Evolutionary conservation across 163 green algal genomes (phyloP).

Genomic region (Volvox carteri): DNA sequence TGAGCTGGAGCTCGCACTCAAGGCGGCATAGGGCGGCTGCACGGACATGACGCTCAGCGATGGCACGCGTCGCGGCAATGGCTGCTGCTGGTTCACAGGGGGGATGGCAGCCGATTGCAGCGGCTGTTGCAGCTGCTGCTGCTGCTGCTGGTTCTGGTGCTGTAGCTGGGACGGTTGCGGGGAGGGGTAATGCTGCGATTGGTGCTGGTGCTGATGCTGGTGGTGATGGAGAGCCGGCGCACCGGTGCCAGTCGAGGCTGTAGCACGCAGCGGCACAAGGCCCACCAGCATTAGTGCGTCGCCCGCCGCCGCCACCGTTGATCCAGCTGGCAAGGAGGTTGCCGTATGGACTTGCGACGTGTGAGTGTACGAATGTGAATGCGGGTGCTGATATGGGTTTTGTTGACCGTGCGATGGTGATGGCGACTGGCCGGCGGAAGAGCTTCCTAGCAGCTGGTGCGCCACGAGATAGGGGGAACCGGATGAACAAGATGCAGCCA

Average conservation of each 20-base stretch:
- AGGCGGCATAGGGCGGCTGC: background rate
- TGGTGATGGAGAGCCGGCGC: background rate
- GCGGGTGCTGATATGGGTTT: background rate
- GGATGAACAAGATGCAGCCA: too few species aligned
- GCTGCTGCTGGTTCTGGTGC: background rate
- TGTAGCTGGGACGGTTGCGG: background rate
- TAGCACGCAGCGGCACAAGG: background rate
- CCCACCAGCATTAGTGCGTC: background rate
- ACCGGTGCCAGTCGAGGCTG: background rate
- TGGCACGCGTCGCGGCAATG: background rate
- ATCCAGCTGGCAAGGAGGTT: background rate
- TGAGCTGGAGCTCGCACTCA: background rate
- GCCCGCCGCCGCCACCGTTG: background rate
- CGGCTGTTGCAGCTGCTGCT: background rate
- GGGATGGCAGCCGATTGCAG: background rate
- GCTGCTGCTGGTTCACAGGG: too few species aligned
- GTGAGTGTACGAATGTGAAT: background rate
- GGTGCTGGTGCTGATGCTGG: background rate
- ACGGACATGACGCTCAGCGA: background rate
- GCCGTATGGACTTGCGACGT: background rate
- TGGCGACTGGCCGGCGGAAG: too few species aligned
- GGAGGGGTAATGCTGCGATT: background rate
- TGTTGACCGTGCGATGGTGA: background rate
- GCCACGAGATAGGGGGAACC: background rate
- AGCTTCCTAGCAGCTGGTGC: background rate